Percentiles rank a stretch among this genome's conserved stretches.
Conservation (phyloP, 345 rosid species). For the Hirschfeldia incana region DNA sequence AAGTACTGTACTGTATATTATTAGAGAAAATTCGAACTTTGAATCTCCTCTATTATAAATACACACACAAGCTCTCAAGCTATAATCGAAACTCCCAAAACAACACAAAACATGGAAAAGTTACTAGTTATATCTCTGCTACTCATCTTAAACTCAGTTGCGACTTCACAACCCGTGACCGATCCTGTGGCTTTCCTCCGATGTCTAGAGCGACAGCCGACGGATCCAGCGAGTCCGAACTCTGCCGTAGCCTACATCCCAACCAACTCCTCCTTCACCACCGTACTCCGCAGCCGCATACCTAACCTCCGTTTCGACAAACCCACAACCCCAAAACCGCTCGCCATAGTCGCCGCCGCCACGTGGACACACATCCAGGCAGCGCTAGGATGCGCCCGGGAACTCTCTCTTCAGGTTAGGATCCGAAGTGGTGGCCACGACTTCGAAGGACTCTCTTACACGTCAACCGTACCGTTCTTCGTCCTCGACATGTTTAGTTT, state of each 20-base stretch:
- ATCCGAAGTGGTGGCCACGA: slow-evolving; percentile 58
- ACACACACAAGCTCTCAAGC: background rate
- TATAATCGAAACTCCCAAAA: slow-evolving; percentile 2
- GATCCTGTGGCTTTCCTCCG: slow-evolving; percentile 9
- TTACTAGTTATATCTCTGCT: background rate
- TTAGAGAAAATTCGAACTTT: background rate
- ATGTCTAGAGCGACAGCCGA: slow-evolving; percentile 15
- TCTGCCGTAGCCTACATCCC: slow-evolving; percentile 28
- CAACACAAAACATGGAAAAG: background rate
- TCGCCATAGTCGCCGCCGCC: slow-evolving; percentile 35
- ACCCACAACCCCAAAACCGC: slow-evolving; percentile 47
- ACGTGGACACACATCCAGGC: slow-evolving; percentile 42
- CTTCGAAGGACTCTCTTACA: slow-evolving; percentile 49
- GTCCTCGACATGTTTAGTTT: slow-evolving; percentile 42
- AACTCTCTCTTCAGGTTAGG: slow-evolving; percentile 39
- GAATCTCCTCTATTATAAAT: background rate
- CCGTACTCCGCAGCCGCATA: slow-evolving; percentile 37
- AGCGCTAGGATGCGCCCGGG: slow-evolving; percentile 39
- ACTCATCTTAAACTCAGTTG: background rate
- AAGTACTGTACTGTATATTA: background rate
- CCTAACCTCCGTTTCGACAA: slow-evolving; percentile 47
- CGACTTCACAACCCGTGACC: slow-evolving; percentile 27
- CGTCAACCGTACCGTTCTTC: slow-evolving; percentile 43
- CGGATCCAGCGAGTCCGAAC: slow-evolving; percentile 3
- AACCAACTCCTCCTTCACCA: slow-evolving; percentile 36